Base-by-base conservation (phyloP, 23 red algal genomes). In the Gracilaria caudata region DNA sequence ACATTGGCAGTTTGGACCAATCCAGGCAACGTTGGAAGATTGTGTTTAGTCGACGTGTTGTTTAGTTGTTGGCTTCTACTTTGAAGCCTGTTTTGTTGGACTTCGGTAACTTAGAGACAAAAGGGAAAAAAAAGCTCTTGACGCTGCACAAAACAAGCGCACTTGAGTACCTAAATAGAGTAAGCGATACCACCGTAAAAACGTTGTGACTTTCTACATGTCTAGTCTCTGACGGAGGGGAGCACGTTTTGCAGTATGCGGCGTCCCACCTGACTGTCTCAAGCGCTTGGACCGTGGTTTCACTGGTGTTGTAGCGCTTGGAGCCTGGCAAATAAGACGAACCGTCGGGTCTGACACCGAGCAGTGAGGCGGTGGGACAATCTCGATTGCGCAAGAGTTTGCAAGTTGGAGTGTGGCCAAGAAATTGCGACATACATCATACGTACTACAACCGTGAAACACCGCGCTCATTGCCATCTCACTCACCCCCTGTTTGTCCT, bases 371-470 rank as follows among this genome's bases (percentile, higher is more conserved):
- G 76, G 44, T 21, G 61, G 64, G n/a, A 81, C 35, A 74, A 91
- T 91, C 37, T 91, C 82, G 38, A 93, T 65, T 9, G 59, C 40
- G 38, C 74, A 77, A 40, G 37, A 41, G 78, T 85, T 86, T 60
- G 80, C 80, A 5, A 93, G 81, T 78, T 93, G 90, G 1, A 93
- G 81, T 3, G 81, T 86, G 16, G 90, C 90, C 73, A 93, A 61
- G 64, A 93, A 93, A 26, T 80, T 41, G 11, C 90, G 81, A 49
- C 90, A 93, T 10, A 93, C 90, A 38, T 93, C 90, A 60, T 86
- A 91, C 29, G 16, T 33, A 4, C 32, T 63, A 14, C 51, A 37
- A 34, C 46, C 57, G 1, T 28, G 9, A 41, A 91, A 74, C 24
- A 82, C 5, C 23, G 11, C 35, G 44, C 78, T 81, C 61, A 91